These are phyloP conservation scores for Jatropha multifida DNA, from an alignment of 441 rosid species.

Conservation along the genomic window DNA sequence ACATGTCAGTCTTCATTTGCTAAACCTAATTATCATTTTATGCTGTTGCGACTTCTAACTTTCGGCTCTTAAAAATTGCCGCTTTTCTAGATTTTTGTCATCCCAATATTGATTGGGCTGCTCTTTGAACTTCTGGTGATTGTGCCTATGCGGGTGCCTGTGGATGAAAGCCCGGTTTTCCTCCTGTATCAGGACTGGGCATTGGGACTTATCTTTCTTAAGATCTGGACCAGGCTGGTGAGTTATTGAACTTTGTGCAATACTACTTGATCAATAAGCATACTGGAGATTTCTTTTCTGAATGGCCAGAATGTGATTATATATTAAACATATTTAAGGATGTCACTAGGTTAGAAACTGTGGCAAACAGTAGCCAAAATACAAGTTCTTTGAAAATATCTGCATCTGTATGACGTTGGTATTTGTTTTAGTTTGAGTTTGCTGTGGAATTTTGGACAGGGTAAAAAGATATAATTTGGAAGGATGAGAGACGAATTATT, in stretches of 20 bases:
- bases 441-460: neutral
- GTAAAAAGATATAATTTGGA: neutral
- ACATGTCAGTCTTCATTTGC: constrained; percentile 2
- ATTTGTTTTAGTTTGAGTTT: neutral
- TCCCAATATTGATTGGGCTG: constrained; percentile 90
- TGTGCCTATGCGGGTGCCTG: constrained; percentile 99
- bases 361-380: neutral
- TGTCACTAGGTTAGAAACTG: neutral
- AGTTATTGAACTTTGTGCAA: constrained; percentile 27
- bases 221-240: constrained; percentile 96
- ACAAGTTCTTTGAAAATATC: neutral
- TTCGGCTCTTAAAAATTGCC: neutral
- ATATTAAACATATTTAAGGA: neutral
- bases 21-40: neutral
- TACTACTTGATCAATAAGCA: neutral
- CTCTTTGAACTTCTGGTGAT: constrained; percentile 95
- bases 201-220: constrained; percentile 88
- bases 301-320: neutral
- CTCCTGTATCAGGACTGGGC: constrained; percentile 99
- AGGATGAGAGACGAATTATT: neutral
- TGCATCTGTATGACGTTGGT: neutral
- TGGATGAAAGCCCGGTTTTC: constrained; percentile 97
- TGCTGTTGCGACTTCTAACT: neutral
- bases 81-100: constrained; percentile 64
- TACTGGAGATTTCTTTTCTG: neutral